Evolutionary conservation across 331 rosid species (phyloP).

Genomic region (Arachis monticola): DNA sequence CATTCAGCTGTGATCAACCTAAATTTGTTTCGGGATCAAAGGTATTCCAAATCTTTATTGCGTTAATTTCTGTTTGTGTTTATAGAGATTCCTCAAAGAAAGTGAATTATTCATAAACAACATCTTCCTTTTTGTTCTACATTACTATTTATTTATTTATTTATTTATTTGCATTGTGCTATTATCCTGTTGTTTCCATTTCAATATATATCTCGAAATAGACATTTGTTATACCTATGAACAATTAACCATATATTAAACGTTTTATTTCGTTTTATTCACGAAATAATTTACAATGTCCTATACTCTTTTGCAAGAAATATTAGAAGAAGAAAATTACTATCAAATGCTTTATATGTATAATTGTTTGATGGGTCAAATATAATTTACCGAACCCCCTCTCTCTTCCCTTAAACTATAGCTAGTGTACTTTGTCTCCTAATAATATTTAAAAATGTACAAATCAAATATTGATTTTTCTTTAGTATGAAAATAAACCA

Average conservation of each 20-base stretch:
- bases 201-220: constrained; percentile 12
- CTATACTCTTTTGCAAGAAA: too few species aligned
- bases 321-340: too few species aligned
- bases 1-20: constrained; percentile 1
- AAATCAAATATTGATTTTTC: too few species aligned
- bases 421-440: too few species aligned
- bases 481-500: too few species aligned
- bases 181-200: background rate
- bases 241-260: background rate
- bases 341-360: too few species aligned
- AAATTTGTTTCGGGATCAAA: constrained; percentile 45
- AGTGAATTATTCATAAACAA: background rate
- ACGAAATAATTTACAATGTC: too few species aligned
- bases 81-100: constrained; percentile 1
- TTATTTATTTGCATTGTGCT: background rate
- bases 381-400: background rate
- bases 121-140: background rate
- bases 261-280: constrained; percentile 19
- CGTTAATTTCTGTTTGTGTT: background rate
- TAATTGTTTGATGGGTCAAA: too few species aligned
- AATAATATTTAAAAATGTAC: too few species aligned
- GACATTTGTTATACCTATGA: background rate
- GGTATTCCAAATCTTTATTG: constrained; percentile 50
- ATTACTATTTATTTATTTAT: background rate
- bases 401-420: too few species aligned